phyloP scores from a whole-genome alignment of 495 filamentous ascomycete species.

The Lineolata rhizophorae region DNA sequence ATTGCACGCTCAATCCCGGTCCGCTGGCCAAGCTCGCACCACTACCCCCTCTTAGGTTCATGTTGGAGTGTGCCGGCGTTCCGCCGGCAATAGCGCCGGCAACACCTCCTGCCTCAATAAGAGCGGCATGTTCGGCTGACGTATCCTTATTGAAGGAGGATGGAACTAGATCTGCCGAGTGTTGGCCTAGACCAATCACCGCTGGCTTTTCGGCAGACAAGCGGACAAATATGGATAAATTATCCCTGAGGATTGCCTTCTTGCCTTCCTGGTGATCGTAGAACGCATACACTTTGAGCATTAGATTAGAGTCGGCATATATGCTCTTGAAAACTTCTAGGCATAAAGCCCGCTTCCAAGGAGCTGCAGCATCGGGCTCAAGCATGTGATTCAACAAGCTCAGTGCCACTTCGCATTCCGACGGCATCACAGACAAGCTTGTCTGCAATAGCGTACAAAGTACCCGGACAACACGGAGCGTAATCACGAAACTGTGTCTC shows the following conservation, averaged over 20 bases:
- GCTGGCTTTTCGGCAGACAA: slow-evolving; percentile 75
- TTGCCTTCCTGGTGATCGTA: slow-evolving; percentile 55
- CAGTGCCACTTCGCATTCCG: slow-evolving; percentile 70
- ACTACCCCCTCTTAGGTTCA: too few relatives aligned
- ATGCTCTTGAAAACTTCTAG: slow-evolving; percentile 80
- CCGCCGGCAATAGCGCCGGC: slow-evolving; percentile 63
- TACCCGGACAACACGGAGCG: slow-evolving; percentile 61
- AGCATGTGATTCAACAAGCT: slow-evolving; percentile 71
- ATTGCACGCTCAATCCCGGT: slow-evolving; percentile 62
- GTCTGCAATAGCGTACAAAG: slow-evolving; percentile 56
- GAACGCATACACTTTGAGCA: slow-evolving; percentile 58
- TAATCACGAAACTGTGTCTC: slow-evolving; percentile 57
- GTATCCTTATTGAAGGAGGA: slow-evolving; percentile 19
- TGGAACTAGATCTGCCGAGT: slow-evolving; percentile 53
- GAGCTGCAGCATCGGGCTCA: slow-evolving; percentile 52
- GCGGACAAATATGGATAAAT: slow-evolving; percentile 66
- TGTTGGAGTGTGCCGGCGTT: slow-evolving; percentile 23
- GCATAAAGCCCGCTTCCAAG: slow-evolving; percentile 72
- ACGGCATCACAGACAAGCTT: slow-evolving; percentile 47
- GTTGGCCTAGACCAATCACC: slow-evolving; percentile 67
- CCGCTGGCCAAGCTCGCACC: too few relatives aligned
- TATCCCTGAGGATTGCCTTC: slow-evolving; percentile 55
- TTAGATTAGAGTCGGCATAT: slow-evolving; percentile 53
- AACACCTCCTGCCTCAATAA: slow-evolving; percentile 63
- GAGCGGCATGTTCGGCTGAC: slow-evolving; percentile 53